Conservation (phyloP, 805 yeast species). For the Saccharomycodes ludwigii region DNA sequence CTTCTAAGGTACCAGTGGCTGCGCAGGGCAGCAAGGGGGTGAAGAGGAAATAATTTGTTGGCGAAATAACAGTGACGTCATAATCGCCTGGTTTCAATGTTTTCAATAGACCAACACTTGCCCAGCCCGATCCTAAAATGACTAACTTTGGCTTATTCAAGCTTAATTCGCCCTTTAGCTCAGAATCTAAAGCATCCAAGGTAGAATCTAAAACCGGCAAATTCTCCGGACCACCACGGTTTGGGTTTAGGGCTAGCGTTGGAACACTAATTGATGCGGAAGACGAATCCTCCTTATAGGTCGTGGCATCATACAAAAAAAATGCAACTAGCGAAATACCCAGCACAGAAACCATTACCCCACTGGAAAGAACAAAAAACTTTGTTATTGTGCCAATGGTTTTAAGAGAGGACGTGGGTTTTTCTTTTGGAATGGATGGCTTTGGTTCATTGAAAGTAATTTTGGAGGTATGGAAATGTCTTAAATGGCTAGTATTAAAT, state of each 20-base stretch:
- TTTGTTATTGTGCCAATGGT: slow-evolving; percentile 24
- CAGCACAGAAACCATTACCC: slow-evolving; percentile 32
- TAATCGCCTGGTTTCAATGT: slow-evolving; percentile 40
- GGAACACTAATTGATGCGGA: slow-evolving; percentile 38
- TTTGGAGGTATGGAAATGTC: too few relatives aligned
- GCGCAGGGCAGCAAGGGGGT: slow-evolving; percentile 62
- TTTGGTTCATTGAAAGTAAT: too few relatives aligned
- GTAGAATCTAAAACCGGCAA: slow-evolving; percentile 46
- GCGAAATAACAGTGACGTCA: slow-evolving; percentile 55
- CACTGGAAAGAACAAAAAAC: slow-evolving; percentile 26
- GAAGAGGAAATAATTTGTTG: slow-evolving; percentile 56
- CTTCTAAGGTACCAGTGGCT: slow-evolving; percentile 58
- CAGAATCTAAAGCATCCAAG: slow-evolving; percentile 45
- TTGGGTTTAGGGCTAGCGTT: slow-evolving; percentile 39
- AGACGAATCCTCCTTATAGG: slow-evolving; percentile 35
- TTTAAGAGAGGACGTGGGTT: slow-evolving; percentile 16
- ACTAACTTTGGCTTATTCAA: slow-evolving; percentile 42
- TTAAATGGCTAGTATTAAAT: too few relatives aligned
- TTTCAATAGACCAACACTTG: slow-evolving; percentile 47
- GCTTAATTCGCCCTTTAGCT: slow-evolving; percentile 31
- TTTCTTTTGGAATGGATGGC: slow-evolving; percentile 13
- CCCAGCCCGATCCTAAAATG: slow-evolving; percentile 63
- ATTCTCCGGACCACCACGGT: slow-evolving; percentile 59
- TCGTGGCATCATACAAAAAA: slow-evolving; percentile 54
- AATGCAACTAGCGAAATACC: slow-evolving; percentile 33